Evolutionary conservation across 1,284 basidiomycete genomes (phyloP).

Genomic region (Leccinum solheimii): DNA sequence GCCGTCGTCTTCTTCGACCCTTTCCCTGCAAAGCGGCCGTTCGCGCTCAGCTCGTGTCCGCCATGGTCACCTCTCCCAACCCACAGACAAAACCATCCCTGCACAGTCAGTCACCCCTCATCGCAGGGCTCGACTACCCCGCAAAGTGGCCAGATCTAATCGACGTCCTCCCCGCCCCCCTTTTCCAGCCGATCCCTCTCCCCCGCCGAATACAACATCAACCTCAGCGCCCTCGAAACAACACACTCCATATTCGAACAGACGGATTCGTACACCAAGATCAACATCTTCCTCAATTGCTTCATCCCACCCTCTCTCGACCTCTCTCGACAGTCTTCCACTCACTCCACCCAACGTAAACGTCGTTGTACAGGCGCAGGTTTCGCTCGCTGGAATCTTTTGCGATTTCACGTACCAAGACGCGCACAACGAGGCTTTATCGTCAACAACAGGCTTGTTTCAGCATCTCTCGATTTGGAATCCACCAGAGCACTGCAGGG

Average conservation of each 20-base stretch:
- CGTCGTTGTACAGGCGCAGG: constrained; percentile 71
- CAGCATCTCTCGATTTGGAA: constrained; percentile 82
- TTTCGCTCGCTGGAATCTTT: constrained; percentile 84
- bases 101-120: constrained; percentile 82
- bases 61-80: constrained; percentile 78
- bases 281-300: constrained; percentile 87
- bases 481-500: constrained; percentile 63
- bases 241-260: constrained; percentile 95
- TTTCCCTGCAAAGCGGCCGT: constrained; percentile 58
- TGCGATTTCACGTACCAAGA: constrained; percentile 96
- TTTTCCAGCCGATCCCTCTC: constrained; percentile 67
- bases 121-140: constrained; percentile 89
- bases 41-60: constrained; percentile 71
- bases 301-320: constrained; percentile 86
- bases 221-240: constrained; percentile 89
- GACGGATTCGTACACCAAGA: constrained; percentile 85
- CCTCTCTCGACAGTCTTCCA: constrained; percentile 72
- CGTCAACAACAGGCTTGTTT: constrained; percentile 67
- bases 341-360: constrained; percentile 44
- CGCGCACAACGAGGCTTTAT: constrained; percentile 80
- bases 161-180: constrained; percentile 50
- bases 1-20: too few relatives aligned
- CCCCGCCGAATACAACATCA: constrained; percentile 77
- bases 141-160: constrained; percentile 81
- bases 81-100: constrained; percentile 66